Percentiles rank a stretch among this genome's conserved stretches.
These are phyloP conservation scores for Diaporthe aspalathi DNA, from an alignment of 2,329 filamentous ascomycete species.

Conservation along the genomic window DNA sequence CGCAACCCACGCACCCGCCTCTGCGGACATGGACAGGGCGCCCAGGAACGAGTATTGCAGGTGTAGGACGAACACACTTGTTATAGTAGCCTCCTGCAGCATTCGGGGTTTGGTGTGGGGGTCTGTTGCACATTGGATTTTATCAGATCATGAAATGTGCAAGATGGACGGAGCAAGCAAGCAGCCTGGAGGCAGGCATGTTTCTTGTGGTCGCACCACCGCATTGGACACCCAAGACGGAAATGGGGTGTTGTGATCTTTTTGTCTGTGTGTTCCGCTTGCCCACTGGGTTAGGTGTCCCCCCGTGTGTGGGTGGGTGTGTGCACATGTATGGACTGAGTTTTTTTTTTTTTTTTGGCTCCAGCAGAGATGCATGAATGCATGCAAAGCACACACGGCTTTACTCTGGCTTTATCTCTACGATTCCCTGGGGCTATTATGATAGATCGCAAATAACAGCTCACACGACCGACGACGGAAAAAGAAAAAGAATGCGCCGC, in stretches of 20 bases:
- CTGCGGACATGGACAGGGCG: conserved; percentile 5
- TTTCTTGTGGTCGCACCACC: conserved; percentile 2
- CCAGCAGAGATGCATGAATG: background rate
- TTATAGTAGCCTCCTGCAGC: background rate
- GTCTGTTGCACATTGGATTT: background rate
- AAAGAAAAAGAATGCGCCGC: no score
- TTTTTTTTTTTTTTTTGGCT: no score
- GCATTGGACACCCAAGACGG: conserved; percentile 6
- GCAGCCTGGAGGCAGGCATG: no score
- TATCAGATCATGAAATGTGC: no score
- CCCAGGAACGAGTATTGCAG: background rate
- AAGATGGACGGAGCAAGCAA: no score
- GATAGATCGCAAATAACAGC: background rate
- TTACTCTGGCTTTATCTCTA: background rate
- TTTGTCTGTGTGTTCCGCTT: background rate
- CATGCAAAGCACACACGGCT: background rate
- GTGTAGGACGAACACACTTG: no score
- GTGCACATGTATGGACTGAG: no score
- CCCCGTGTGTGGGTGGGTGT: no score
- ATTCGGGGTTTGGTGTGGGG: background rate
- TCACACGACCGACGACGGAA: background rate
- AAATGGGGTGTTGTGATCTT: conserved; percentile 13
- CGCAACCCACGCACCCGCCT: conserved; percentile 8
- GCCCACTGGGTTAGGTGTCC: no score
- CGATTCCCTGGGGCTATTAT: no score